These are phyloP conservation scores for Tylopilus sp. DNA, from an alignment of 768 basidiomycete genomes.

Conservation along the genomic window DNA sequence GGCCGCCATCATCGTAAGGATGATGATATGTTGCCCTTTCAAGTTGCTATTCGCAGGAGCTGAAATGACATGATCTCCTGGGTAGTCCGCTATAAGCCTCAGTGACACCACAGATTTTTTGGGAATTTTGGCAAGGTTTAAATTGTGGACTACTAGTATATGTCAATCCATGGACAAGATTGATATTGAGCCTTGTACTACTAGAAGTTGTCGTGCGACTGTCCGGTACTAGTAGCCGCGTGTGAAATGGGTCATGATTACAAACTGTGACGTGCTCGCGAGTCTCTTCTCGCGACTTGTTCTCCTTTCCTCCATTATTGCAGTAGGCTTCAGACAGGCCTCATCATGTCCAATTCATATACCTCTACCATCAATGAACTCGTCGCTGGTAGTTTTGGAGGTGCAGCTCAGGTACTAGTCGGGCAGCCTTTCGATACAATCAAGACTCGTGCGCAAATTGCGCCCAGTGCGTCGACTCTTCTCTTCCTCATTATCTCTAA, in stretches of 20 bases:
- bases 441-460: conserved; percentile 86
- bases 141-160: no score
- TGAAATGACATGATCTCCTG: no score
- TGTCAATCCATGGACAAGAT: neutral
- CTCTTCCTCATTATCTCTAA: neutral
- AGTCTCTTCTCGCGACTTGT: neutral
- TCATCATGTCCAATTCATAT: conserved; percentile 24
- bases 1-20: neutral
- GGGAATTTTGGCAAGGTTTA: no score
- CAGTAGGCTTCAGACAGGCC: neutral
- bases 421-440: conserved; percentile 89
- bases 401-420: conserved; percentile 94
- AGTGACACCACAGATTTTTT: no score
- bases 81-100: no score
- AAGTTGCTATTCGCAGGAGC: no score
- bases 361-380: conserved; percentile 76
- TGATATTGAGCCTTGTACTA: neutral
- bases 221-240: no score
- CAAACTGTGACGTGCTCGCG: neutral
- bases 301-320: neutral
- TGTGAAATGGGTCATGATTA: neutral
- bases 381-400: conserved; percentile 83
- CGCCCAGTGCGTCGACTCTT: conserved; percentile 57
- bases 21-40: neutral
- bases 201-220: neutral